phyloP scores from a whole-genome alignment of 1,284 basidiomycete species.

The Rhodotorula sp. region DNA sequence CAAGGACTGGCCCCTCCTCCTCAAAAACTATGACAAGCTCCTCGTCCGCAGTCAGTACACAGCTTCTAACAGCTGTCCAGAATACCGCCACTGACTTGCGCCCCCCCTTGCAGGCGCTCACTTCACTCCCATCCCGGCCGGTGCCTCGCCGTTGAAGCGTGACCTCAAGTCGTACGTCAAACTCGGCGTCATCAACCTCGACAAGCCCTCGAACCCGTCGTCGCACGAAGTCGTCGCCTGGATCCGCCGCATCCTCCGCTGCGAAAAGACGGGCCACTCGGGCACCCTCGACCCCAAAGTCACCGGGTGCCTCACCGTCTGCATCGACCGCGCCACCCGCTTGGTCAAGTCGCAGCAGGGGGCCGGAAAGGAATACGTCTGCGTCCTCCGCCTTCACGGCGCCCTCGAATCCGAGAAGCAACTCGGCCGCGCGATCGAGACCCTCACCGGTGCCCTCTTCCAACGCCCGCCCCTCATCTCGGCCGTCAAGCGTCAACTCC shows the following conservation, averaged over 20 bases:
- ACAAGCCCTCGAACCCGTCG: conserved; percentile 99
- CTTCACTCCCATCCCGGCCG: conserved; percentile 90
- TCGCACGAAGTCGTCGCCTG: conserved; percentile 99
- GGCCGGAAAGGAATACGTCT: conserved; percentile 98
- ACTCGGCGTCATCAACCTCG: conserved; percentile 98
- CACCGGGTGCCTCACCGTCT: conserved; percentile 97
- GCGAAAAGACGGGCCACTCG: conserved; percentile 97
- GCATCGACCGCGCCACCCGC: conserved; percentile 98
- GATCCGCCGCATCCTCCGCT: conserved; percentile 91
- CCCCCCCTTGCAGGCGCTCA: conserved; percentile 68
- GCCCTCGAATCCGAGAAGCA: conserved; percentile 75
- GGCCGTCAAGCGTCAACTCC: conserved; percentile 97
- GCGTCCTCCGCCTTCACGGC: conserved; percentile 89
- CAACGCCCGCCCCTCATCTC: conserved; percentile 98
- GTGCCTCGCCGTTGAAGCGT: conserved; percentile 72
- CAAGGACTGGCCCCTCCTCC: conserved; percentile 93
- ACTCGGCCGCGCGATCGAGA: conserved; percentile 90
- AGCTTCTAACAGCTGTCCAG: neutral
- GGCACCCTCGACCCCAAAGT: conserved; percentile 99
- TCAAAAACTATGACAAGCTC: conserved; percentile 97
- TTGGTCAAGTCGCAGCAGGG: conserved; percentile 99
- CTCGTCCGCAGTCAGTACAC: conserved; percentile 40
- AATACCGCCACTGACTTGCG: neutral
- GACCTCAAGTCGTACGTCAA: conserved; percentile 89
- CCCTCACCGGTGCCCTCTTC: conserved; percentile 96